Evolutionary conservation across 495 filamentous ascomycete genomes (phyloP).

Genomic region (Patellaria atrata): DNA sequence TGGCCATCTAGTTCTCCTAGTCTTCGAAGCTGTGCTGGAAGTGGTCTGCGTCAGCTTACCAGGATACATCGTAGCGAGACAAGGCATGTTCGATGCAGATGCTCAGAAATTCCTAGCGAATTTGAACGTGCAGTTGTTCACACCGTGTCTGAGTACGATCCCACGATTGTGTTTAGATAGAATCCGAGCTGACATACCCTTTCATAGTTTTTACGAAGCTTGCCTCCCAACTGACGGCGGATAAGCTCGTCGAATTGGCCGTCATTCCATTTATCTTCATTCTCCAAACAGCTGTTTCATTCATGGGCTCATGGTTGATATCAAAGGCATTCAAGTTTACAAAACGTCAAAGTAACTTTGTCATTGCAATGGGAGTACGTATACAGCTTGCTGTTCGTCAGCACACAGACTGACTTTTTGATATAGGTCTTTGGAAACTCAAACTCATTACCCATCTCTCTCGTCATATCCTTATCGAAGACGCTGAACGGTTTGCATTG

Average conservation of each 20-base stretch:
- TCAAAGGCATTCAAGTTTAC: slow-evolving; percentile 63
- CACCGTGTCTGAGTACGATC: slow-evolving; percentile 80
- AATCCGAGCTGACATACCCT: slow-evolving; percentile 7
- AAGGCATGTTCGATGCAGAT: slow-evolving; percentile 86
- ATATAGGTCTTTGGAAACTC: slow-evolving; percentile 91
- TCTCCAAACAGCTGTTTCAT: slow-evolving; percentile 74
- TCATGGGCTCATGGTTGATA: slow-evolving; percentile 52
- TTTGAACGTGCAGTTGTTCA: slow-evolving; percentile 86
- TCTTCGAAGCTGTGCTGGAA: slow-evolving; percentile 92
- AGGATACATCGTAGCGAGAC: slow-evolving; percentile 80
- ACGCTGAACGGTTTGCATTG: slow-evolving; percentile 87
- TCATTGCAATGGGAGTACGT: slow-evolving; percentile 84
- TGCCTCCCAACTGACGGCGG: slow-evolving; percentile 83
- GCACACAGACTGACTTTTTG: slow-evolving; percentile 5
- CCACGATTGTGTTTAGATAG: neutral
- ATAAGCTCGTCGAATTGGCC: slow-evolving; percentile 76
- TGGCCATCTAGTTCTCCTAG: slow-evolving; percentile 62
- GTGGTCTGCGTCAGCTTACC: slow-evolving; percentile 91
- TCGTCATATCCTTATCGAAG: slow-evolving; percentile 84
- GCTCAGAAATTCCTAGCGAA: slow-evolving; percentile 94
- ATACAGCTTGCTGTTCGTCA: neutral
- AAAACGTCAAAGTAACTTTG: slow-evolving; percentile 78
- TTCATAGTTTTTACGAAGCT: slow-evolving; percentile 84
- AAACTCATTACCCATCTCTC: slow-evolving; percentile 91
- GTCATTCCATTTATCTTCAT: slow-evolving; percentile 91